Conservation (phyloP, 768 basidiomycete genomes). For the Lentinula boryana region DNA sequence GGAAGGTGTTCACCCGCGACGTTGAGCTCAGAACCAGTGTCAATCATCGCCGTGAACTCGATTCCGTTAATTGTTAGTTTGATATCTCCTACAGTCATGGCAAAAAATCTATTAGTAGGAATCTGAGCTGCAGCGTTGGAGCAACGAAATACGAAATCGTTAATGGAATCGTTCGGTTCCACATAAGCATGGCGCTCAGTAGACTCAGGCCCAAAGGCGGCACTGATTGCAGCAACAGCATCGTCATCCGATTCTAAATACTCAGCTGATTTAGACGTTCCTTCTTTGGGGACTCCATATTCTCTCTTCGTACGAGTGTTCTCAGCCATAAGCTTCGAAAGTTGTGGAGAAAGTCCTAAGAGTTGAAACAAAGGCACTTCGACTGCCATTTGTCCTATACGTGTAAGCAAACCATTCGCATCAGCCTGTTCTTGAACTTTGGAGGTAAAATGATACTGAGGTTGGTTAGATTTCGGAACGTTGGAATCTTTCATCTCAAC, state of each 20-base stretch:
- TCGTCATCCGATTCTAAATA: rapidly evolving
- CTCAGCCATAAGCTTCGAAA: not conserved
- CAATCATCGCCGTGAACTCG: not conserved
- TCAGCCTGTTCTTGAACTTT: not conserved
- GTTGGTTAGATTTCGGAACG: not conserved
- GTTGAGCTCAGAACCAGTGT: constrained; percentile 4
- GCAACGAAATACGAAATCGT: not conserved
- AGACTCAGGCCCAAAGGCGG: not conserved
- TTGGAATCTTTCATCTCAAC: not conserved
- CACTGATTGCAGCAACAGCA: not conserved
- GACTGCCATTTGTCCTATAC: not conserved
- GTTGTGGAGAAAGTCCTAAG: not conserved
- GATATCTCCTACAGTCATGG: not conserved
- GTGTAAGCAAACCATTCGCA: not conserved
- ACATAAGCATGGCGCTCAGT: not conserved
- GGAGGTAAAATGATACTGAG: constrained; percentile 2
- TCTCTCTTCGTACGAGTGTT: not conserved
- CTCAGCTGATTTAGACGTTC: not conserved
- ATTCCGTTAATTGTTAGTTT: not conserved
- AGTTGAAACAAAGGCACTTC: not conserved
- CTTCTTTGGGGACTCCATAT: not conserved
- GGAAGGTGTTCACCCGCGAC: not conserved
- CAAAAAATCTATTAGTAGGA: not conserved
- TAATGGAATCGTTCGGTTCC: not conserved
- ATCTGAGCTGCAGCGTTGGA: not conserved